Evolutionary conservation across 257 asterid genomes (phyloP), one percentile per base, ranked within the genome.

Genomic region (Scutellaria barbata): DNA sequence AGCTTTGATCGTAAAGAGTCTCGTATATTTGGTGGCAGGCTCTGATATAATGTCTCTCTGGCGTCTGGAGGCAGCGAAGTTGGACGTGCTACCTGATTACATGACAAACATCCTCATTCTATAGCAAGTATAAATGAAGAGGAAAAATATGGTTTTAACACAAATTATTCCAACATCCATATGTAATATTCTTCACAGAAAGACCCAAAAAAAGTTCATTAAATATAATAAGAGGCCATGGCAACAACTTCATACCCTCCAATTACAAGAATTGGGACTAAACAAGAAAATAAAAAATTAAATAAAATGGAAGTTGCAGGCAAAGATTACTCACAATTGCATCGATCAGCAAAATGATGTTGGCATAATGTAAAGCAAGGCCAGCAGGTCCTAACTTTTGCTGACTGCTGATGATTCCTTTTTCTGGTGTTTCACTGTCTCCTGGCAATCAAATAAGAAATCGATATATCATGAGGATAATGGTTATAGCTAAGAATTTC

Each of bases 361-460:
- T 90, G 76, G 96, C 96, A 76, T 88, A 88, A 76, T 90, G 96
- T 67, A 90, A 77, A 33, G 88, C 79, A 75, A 90, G 92, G 51
- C 96, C 96, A 12, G 86, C 85, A 39, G 88, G 85, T 81, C 96
- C 96, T 83, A 90, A 72, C 85, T 78, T 85, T 61, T 71, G 89
- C 51, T 71, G 83, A 59, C 70, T 52, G 65, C 62, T 68, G 47
- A 14, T 39, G 45, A 62, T 73, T 73, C 41, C 81, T 43, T 81
- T 74, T 56, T 77, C 83, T 20, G 81, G 77, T 66, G 68, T 47
- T 77, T 77, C 84, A 39, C 52, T 63, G 66, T 69, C 94, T 65
- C 61, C 80, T 71, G 56, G 63, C 72, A 20, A 69, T 56, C 59
- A 58, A 63, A 54, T 41, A 64, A 69, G 61, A 75, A 39, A 56